Conservation (phyloP, 1,139 yeast species). For the Yamadazyma oceani region DNA sequence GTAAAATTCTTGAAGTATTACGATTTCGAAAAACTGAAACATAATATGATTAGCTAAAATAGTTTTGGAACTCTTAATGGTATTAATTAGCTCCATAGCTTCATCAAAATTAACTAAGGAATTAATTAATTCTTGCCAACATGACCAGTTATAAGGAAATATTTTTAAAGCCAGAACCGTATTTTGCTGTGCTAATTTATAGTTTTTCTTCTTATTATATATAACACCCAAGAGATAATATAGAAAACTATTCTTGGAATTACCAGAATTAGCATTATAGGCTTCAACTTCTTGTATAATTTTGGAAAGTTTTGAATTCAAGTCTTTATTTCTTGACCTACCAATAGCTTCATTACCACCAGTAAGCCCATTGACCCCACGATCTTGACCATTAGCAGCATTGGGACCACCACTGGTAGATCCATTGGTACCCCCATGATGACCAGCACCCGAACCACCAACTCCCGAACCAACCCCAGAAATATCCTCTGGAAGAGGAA, state of each 20-base stretch:
- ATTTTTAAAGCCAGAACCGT: constrained; percentile 57
- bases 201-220: constrained; percentile 61
- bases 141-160: constrained; percentile 90
- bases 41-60: constrained; percentile 40
- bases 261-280: constrained; percentile 22
- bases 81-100: constrained; percentile 47
- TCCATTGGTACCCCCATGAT: constrained; percentile 14
- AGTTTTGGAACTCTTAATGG: constrained; percentile 28
- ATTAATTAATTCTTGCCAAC: constrained; percentile 81
- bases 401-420: constrained; percentile 1
- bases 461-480: constrained; percentile 9
- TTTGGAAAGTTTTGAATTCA: constrained; percentile 37
- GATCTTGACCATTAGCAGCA: constrained; percentile 1
- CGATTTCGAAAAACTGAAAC: constrained; percentile 69
- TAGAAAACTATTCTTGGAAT: constrained; percentile 56
- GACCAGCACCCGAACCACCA: constrained; percentile 11
- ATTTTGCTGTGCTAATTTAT: constrained; percentile 55
- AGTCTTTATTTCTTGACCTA: constrained; percentile 16
- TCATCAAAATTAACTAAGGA: constrained; percentile 68
- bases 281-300: constrained; percentile 44
- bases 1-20: constrained; percentile 75
- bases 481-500: constrained; percentile 17
- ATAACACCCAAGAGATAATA: constrained; percentile 70
- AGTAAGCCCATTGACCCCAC: constrained; percentile 6
- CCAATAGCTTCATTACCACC: constrained; percentile 9